Evolutionary conservation across 2,329 filamentous ascomycete genomes (phyloP).

Genomic region (Clonostachys rosea): DNA sequence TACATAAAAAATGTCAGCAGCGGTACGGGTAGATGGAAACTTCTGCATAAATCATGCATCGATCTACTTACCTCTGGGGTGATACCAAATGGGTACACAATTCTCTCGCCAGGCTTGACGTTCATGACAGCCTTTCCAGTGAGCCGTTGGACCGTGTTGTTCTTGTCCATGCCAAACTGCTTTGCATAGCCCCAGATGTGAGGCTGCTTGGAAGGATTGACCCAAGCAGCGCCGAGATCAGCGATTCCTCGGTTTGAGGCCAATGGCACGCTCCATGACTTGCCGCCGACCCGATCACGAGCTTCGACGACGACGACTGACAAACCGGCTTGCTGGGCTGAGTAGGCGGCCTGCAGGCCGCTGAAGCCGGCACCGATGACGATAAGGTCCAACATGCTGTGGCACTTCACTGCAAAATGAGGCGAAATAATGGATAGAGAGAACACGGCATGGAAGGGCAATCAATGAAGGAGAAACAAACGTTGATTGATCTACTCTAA

Average conservation of each 20-base stretch:
- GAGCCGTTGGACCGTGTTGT: conserved; percentile 20
- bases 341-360: conserved; percentile 13
- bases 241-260: conserved; percentile 5
- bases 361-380: conserved; percentile 15
- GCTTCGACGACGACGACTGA: conserved; percentile 14
- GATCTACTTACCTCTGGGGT: conserved; percentile 16
- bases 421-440: too few species aligned
- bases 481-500: too few species aligned
- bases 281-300: conserved; percentile 7
- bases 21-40: not conserved
- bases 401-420: too few species aligned
- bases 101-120: conserved; percentile 9
- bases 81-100: conserved; percentile 22
- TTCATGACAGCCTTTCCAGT: conserved; percentile 20
- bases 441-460: too few species aligned
- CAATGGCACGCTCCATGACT: conserved; percentile 6
- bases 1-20: too few species aligned
- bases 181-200: conserved; percentile 25
- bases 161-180: conserved; percentile 14
- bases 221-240: conserved; percentile 11
- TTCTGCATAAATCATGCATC: too few species aligned
- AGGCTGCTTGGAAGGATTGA: conserved; percentile 17
- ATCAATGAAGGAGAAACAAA: too few species aligned
- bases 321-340: conserved; percentile 11
- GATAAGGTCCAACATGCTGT: conserved; percentile 9